A percentile compares a stretch with the other conserved stretches of the same genome.
Conservation (phyloP, 352 stramenopile species). For the Blastocystis sp. region DNA sequence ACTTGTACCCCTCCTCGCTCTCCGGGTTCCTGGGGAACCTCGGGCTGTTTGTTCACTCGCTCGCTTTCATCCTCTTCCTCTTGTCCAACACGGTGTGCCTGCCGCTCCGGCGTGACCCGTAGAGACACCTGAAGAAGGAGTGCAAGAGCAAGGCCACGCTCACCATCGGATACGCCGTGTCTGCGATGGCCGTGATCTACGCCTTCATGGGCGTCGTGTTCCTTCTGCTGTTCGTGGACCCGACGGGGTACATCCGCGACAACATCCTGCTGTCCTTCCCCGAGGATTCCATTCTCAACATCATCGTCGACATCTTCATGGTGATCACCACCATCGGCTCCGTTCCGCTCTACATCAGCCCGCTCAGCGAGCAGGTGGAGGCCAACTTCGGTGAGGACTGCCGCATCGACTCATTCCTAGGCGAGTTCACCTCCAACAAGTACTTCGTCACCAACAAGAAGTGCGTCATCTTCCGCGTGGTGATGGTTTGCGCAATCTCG, state of each 20-base stretch:
- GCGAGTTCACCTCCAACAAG: not conserved
- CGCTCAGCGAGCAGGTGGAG: constrained; percentile 1
- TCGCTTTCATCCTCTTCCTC: constrained; percentile 46
- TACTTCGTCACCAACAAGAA: constrained; percentile 14
- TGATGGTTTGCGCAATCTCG: constrained; percentile 7
- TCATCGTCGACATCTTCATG: constrained; percentile 17
- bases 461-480: not conserved
- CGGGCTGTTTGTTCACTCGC: constrained; percentile 45
- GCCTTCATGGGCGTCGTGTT: constrained; percentile 47
- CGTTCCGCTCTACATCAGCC: constrained; percentile 20
- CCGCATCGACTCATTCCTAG: not conserved
- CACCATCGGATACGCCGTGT: constrained; percentile 29
- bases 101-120: not conserved
- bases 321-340: constrained; percentile 41
- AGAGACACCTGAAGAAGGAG: constrained; percentile 44
- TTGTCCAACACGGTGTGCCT: constrained; percentile 28
- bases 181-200: constrained; percentile 51
- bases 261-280: constrained; percentile 29
- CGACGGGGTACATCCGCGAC: not conserved
- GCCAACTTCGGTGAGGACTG: not conserved
- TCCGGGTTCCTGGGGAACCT: constrained; percentile 29
- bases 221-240: constrained; percentile 16
- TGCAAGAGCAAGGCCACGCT: constrained; percentile 13
- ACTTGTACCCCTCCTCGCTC: constrained; percentile 18
- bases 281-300: not conserved